These are phyloP conservation scores for Madurella fahalii DNA, from an alignment of 2,329 filamentous ascomycete species.

Conservation along the genomic window DNA sequence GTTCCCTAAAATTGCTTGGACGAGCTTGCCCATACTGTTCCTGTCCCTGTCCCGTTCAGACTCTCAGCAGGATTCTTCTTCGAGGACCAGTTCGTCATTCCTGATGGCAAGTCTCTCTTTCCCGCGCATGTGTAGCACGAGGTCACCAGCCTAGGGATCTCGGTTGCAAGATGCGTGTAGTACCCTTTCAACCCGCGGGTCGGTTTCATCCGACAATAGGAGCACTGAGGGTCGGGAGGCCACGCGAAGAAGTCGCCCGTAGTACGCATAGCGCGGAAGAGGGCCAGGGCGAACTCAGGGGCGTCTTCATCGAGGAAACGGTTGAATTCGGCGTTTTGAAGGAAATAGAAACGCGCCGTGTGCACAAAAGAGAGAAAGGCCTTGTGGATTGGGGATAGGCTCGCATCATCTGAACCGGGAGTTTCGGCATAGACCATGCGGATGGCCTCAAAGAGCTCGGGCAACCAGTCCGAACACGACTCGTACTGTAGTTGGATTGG, in stretches of 20 bases:
- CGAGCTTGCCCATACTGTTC: too few relatives aligned
- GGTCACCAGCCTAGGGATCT: slow-evolving; percentile 7
- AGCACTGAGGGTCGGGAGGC: slow-evolving; percentile 15
- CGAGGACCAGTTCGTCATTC: slow-evolving; percentile 10
- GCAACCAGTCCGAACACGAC: slow-evolving; percentile 15
- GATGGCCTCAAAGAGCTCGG: slow-evolving; percentile 23
- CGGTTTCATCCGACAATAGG: slow-evolving; percentile 14
- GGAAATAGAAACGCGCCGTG: slow-evolving; percentile 18
- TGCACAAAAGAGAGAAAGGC: slow-evolving; percentile 21
- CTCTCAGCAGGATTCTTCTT: slow-evolving; percentile 1
- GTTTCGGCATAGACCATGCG: slow-evolving; percentile 22
- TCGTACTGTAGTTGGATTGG: slow-evolving; percentile 17
- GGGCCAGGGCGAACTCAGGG: slow-evolving; percentile 18
- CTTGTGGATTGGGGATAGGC: slow-evolving; percentile 8
- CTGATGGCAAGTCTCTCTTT: slow-evolving; percentile 8
- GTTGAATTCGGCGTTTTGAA: slow-evolving; percentile 18
- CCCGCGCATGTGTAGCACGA: slow-evolving; percentile 16
- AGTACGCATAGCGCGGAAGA: slow-evolving; percentile 21
- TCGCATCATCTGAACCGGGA: too few relatives aligned
- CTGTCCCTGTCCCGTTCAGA: too few relatives aligned
- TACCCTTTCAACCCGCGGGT: slow-evolving; percentile 13
- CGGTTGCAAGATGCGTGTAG: slow-evolving; percentile 20
- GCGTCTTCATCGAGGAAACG: slow-evolving; percentile 15
- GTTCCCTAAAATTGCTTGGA: too few relatives aligned
- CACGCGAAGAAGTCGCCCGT: slow-evolving; percentile 19